Conservation (phyloP, 1,284 basidiomycete genomes). For the Moniliella sp. region DNA sequence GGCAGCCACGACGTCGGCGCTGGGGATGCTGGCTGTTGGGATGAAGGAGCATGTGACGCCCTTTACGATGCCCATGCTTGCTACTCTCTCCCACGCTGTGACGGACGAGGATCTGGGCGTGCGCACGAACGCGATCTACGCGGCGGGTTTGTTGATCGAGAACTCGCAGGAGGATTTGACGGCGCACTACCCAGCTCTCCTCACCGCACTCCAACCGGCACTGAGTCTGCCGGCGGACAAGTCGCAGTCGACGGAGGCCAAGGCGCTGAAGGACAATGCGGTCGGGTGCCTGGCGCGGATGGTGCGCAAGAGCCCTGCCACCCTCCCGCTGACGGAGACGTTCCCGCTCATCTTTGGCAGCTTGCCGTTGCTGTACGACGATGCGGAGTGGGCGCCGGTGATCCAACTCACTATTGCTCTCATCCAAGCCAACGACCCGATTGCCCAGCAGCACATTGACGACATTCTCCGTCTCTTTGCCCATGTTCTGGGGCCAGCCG, state of each 20-base stretch:
- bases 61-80: conserved; percentile 46
- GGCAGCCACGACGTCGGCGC: conserved; percentile 68
- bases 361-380: conserved; percentile 69
- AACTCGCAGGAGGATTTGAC: conserved; percentile 64
- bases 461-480: conserved; percentile 60
- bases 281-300: conserved; percentile 73
- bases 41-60: conserved; percentile 70
- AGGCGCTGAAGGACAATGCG: conserved; percentile 86
- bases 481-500: conserved; percentile 62
- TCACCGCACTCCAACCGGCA: conserved; percentile 60
- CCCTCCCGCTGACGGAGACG: conserved; percentile 66
- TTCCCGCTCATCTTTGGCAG: conserved; percentile 61
- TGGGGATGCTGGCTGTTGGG: conserved; percentile 84
- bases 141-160: conserved; percentile 76
- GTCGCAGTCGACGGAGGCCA: conserved; percentile 39
- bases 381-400: conserved; percentile 46
- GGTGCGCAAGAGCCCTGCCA: conserved; percentile 57
- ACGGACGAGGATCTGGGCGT: conserved; percentile 72
- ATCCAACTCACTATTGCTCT: conserved; percentile 75
- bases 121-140: conserved; percentile 85
- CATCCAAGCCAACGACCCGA: conserved; percentile 51
- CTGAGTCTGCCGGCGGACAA: too few relatives aligned
- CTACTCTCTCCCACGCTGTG: conserved; percentile 41
- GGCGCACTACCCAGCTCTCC: conserved; percentile 57
- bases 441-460: conserved; percentile 54